A percentile compares a stretch with the other conserved stretches of the same genome.
Evolutionary conservation across 106 monocot genomes (phyloP).

Genomic region (Platanthera guangdongensis): DNA sequence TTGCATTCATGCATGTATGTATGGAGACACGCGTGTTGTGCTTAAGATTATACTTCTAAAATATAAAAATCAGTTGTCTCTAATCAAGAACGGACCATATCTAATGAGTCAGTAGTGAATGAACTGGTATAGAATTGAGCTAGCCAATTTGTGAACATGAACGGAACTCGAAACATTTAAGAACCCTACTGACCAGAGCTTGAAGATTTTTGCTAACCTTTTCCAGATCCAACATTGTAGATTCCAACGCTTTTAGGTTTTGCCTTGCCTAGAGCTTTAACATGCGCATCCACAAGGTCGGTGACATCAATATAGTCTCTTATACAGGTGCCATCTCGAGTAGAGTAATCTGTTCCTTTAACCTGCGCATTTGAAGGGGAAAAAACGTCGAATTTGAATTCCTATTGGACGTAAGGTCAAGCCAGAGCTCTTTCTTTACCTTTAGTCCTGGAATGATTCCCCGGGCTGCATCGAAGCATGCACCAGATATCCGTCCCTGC

Average conservation of each 20-base stretch:
- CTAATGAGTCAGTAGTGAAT: neutral
- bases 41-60: too few species aligned
- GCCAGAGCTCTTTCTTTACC: conserved; percentile 12
- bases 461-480: conserved; percentile 44
- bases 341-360: conserved; percentile 37
- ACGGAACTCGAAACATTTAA: too few species aligned
- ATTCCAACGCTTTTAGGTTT: conserved; percentile 34
- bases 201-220: conserved; percentile 16
- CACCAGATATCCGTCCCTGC: conserved; percentile 39
- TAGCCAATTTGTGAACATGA: neutral
- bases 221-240: conserved; percentile 45
- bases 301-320: conserved; percentile 51
- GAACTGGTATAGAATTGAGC: neutral
- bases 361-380: conserved; percentile 13
- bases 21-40: too few species aligned
- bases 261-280: conserved; percentile 41
- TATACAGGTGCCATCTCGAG: conserved; percentile 34
- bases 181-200: too few species aligned
- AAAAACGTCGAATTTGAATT: neutral
- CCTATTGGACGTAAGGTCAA: neutral
- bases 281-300: conserved; percentile 47
- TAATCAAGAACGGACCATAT: neutral
- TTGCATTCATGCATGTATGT: too few species aligned
- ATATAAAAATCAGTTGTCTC: neutral
- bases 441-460: conserved; percentile 39